Evolutionary conservation across 2,329 filamentous ascomycete genomes (phyloP), one percentile per base, ranked within the genome.

Genomic region (Lachnum nothofagi): DNA sequence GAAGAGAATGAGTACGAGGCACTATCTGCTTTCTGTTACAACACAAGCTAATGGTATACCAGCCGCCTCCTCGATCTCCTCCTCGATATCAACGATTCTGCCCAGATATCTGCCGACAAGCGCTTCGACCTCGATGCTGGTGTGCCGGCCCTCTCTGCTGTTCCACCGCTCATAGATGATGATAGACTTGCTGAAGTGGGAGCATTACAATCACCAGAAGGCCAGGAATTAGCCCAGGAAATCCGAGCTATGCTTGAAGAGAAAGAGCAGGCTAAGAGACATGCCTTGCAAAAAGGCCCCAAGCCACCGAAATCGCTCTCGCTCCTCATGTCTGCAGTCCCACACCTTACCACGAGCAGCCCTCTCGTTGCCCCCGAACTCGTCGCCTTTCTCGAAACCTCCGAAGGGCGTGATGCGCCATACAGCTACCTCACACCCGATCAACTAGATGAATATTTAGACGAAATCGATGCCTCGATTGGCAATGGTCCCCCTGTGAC

Each of bases 41-140:
- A 19, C 33, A 39, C 27, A 19, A 40, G 33, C 51, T 54, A 47
- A 52, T 42, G 48, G 16, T 22, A n/a, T 25, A 42, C 39, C 61
- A 96, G 91, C 68, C 90, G 91, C 67, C 72, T 97, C 27, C 80
- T 96, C 46, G 91, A 97, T 60, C 72, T 96, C 9, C 80, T 97
- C 27, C 77, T 95, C 53, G 91, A 96, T 63, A 79, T 96, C 70
- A 98, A 98, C 70, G 82, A 87, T 44, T 86, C 82, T 37, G 75
- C 85, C 17, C 87, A 93, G 65, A 82, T 97, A 38, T 82, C 88
- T 9, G 73, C 81, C 23, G 77, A 84, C 49, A 81, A 86, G 61
- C 86, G 87, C 60, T 85, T 89, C 70, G 84, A 91, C 62, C 72
- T 96, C 49, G 74, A 72, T 42, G 66, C 51, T 5, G 51, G 56